A percentile compares a stretch with the other conserved stretches of the same genome.
phyloP scores from a whole-genome alignment of 129 eudicot genomes.

The Centaurea solstitialis region DNA sequence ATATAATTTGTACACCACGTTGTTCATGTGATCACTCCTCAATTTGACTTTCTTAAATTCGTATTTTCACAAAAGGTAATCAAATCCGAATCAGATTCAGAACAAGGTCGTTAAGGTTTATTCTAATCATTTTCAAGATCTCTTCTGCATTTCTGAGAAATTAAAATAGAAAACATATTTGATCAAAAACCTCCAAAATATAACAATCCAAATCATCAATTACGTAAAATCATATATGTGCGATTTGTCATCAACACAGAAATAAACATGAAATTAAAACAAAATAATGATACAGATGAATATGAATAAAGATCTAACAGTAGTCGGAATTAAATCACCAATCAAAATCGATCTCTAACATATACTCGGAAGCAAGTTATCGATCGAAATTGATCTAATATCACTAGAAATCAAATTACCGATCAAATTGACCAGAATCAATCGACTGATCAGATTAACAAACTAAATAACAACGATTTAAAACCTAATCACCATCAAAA shows the following conservation, averaged over 20 bases:
- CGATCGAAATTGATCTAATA: constrained; percentile 9
- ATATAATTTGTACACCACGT: background rate
- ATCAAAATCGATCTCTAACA: constrained; percentile 12
- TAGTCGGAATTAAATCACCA: background rate
- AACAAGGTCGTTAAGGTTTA: background rate
- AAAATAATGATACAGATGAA: background rate
- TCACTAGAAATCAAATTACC: too few relatives aligned
- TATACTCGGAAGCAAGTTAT: background rate
- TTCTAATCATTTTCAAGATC: background rate
- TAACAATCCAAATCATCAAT: too few relatives aligned
- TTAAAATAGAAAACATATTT: background rate
- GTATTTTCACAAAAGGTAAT: background rate
- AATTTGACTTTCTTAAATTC: constrained; percentile 3
- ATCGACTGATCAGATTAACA: background rate
- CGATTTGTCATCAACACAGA: background rate
- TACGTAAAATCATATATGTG: constrained; percentile 2
- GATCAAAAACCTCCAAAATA: background rate
- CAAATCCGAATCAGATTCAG: background rate
- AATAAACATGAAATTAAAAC: background rate
- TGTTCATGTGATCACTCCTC: background rate
- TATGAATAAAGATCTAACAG: background rate
- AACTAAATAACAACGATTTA: background rate
- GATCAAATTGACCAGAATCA: too few relatives aligned
- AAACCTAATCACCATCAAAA: constrained; percentile 18
- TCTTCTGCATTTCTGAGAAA: background rate